Evolutionary conservation across 129 eudicot genomes (phyloP).

Genomic region (Gnaphalium uliginosum): DNA sequence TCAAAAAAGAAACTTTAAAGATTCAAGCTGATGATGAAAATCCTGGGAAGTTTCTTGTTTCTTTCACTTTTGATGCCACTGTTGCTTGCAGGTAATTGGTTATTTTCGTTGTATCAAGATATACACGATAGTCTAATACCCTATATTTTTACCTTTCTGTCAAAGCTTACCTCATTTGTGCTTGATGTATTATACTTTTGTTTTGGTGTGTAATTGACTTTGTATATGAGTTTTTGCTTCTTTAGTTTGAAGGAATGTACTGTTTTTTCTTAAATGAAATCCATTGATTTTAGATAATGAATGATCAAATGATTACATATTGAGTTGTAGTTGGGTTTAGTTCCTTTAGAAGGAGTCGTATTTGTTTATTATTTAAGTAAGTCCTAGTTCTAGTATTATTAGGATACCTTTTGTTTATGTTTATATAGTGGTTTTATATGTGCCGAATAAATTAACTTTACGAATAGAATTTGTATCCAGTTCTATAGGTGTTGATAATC

Average conservation of each 20-base stretch:
- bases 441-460: too few relatives aligned
- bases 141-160: neutral
- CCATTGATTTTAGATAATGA: neutral
- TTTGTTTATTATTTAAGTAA: neutral
- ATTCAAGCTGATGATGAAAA: conserved; percentile 72
- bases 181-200: neutral
- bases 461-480: neutral
- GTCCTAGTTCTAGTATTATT: neutral
- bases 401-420: neutral
- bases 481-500: neutral
- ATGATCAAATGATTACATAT: conserved; percentile 6
- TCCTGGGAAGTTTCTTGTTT: conserved; percentile 71
- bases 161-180: neutral
- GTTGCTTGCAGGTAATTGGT: conserved; percentile 74
- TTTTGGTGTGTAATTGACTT: conserved; percentile 1
- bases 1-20: conserved; percentile 77
- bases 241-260: neutral
- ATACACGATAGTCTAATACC: neutral
- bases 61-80: conserved; percentile 86
- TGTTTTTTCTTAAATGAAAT: neutral
- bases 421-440: too few relatives aligned
- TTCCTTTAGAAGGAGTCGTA: neutral
- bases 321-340: neutral
- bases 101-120: neutral
- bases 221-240: conserved; percentile 2